A percentile compares a stretch with the other conserved stretches of the same genome.
phyloP scores from a whole-genome alignment of 2,329 filamentous ascomycete genomes.

The Chalaropsis thielavioides region DNA sequence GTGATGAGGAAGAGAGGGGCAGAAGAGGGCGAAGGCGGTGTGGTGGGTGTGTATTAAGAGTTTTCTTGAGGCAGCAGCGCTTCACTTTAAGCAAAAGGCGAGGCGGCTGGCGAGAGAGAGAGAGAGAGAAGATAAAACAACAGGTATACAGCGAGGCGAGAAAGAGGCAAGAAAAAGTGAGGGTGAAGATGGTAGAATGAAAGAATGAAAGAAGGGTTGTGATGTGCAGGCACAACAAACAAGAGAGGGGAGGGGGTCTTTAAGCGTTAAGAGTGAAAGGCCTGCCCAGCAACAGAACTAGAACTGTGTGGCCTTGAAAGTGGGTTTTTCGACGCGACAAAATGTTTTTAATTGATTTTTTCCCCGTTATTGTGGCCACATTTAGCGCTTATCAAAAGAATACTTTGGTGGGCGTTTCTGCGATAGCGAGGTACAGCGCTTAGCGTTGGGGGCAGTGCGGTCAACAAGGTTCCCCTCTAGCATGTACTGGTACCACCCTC shows the following conservation, averaged over 20 bases:
- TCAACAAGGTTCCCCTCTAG: background rate
- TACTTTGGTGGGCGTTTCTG: background rate
- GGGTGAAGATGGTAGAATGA: conserved; percentile 17
- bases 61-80: too few species aligned
- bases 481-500: background rate
- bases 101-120: conserved; percentile 19
- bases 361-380: background rate
- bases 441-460: background rate
- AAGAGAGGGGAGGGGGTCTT: background rate
- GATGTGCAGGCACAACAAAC: background rate
- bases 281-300: background rate
- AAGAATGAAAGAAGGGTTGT: background rate
- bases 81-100: conserved; percentile 16
- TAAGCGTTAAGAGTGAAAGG: background rate
- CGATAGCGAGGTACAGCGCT: conserved; percentile 8
- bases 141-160: too few species aligned
- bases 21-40: too few species aligned
- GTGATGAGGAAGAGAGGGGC: background rate
- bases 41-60: too few species aligned
- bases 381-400: background rate
- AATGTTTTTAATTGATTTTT: background rate
- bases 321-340: background rate
- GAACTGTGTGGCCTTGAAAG: too few species aligned
- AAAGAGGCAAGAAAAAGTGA: conserved; percentile 10
- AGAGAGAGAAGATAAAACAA: background rate